Evolutionary conservation across 2,329 filamentous ascomycete species (phyloP).

Genomic region (Trichoderma guizhouense): DNA sequence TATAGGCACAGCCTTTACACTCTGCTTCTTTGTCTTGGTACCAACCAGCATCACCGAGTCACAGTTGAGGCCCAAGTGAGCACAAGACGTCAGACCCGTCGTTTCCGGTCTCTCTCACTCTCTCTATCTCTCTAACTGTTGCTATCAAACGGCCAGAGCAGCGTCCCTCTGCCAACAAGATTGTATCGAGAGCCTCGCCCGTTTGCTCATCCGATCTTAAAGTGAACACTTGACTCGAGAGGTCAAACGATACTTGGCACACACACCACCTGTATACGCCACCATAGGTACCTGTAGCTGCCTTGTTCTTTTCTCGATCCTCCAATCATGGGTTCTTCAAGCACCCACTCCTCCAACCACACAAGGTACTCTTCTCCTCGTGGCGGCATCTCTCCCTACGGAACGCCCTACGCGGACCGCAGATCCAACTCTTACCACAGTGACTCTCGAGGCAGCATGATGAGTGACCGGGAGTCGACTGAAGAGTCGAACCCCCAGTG

Average conservation of each 20-base stretch:
- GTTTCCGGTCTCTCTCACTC: not conserved
- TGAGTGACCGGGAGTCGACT: constrained; percentile 19
- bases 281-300: not conserved
- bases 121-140: not conserved
- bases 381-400: constrained; percentile 20
- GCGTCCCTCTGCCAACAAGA: not conserved
- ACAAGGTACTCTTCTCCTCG: constrained; percentile 19
- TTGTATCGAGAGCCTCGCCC: not conserved
- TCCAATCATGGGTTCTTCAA: constrained; percentile 22
- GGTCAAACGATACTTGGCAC: not conserved
- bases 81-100: constrained; percentile 16
- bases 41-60: not conserved
- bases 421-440: constrained; percentile 17
- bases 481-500: constrained; percentile 45
- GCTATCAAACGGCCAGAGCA: not conserved
- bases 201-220: not conserved
- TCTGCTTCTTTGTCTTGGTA: not conserved
- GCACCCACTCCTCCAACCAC: constrained; percentile 19
- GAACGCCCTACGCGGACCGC: constrained; percentile 20
- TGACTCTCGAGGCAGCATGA: constrained; percentile 16
- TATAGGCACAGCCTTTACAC: not conserved
- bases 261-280: not conserved
- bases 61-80: constrained; percentile 11
- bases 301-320: not conserved
- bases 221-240: not conserved